Evolutionary conservation across 176 grass and related monocot species (phyloP), one percentile per base, ranked within the genome.

Genomic region (Oryza longistaminata): DNA sequence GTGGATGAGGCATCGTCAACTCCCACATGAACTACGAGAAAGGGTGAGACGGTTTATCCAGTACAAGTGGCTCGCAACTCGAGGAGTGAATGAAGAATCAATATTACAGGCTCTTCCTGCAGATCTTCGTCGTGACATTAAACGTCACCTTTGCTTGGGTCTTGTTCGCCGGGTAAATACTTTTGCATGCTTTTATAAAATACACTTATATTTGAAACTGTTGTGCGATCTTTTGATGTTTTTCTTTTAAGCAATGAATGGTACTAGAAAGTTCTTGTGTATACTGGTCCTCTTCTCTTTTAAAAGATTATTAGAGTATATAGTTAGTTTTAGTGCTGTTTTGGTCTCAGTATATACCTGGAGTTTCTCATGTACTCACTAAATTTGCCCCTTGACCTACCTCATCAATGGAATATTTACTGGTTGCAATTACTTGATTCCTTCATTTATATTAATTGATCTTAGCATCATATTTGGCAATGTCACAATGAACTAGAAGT

Each of bases 21-120:
- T 99, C 66, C 96, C 96, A 89, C 13, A 53, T 60, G 55, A 92
- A 46, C 85, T 99, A 53, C 70, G 68, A 68, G 93, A 99, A 78
- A 88, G 93, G 69, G 88, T 99, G 50, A 81, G 89, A 62, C 78
- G 96, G 19, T 96, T 96, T 78, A 90, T 94, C 77, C 96, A 99
- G 77, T 96, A 99, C 74, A 99, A 94, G 71, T 99, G 96, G 96
- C 93, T 96, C 42, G 96, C 93, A 14, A 99, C 96, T n/a, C 88
- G 93, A 43, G 96, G 96, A 37, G 96, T 99, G 26, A 89, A 94
- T 65, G 96, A 98, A 87, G 96, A 96, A 68, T 94, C 83, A 76
- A 95, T 98, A 77, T 81, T 98, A 68, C 80, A 83, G 42, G 81
- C 83, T 83, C 78, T 98, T 70, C 96, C 96, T 81, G 86, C 88